Base-by-base conservation (phyloP, 306 rosid species). In the Prinsepia uniflora region DNA sequence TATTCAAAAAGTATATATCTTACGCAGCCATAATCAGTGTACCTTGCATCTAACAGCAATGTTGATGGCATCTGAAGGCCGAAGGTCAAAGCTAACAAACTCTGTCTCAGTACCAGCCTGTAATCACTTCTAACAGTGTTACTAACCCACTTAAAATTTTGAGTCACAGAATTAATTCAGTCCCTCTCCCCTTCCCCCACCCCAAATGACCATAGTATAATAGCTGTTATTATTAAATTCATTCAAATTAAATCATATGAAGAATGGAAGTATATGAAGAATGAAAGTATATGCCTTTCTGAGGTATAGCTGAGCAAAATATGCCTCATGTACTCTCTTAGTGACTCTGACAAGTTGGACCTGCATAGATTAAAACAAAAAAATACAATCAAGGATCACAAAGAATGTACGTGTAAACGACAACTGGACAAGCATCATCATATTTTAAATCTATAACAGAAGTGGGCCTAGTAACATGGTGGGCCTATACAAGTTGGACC, bases 1-100 rank as follows among this genome's bases (percentile, higher is more conserved):
- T 3, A 58, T 70, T 39, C 13, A 10, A 11, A 49, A 72, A 63
- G 46, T 42, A 19, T 41, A 65, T 0, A 67, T 57, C 54, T 1
- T 17, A 58, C 60, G 68, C 30, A 19, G 39, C 0, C n/a, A 71
- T 36, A 40, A 57, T 48, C 12, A 50, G 24, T 65, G 64, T 81
- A 94, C 99, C 97, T 94, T 89, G 97, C 99, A 94, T 77, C 92
- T 80, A 53, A 94, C 90, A 43, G 99, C 99, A 81, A 94, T 89
- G 82, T 94, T 94, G 84, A 94, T 94, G 42, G 99, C 99, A 70
- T 94, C 99, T 49, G 99, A 94, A 71, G 99, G 99, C 41, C 99
- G 91, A 47, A 94, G 99, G 79, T 94, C 99, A 46, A 94, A 91
- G 78, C 97, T 89, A 79, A 84, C 75, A 73, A 75, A 83, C 56